Base-by-base conservation (phyloP, 495 filamentous ascomycete genomes). In the Aspergillus hancockii region DNA sequence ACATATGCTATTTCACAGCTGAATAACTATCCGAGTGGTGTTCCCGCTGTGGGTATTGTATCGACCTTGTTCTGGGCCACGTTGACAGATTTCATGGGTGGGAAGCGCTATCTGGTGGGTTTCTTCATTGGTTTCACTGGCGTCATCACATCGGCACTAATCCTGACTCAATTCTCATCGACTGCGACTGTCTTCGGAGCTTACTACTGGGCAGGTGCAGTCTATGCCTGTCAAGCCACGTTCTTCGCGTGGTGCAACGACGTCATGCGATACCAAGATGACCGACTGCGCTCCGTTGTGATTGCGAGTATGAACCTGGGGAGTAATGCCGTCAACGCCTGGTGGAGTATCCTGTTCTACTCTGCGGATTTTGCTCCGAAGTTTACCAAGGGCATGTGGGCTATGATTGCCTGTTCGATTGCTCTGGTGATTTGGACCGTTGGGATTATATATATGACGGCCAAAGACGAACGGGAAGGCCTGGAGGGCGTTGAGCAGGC, bases 341-440 rank as follows among this genome's bases (percentile, higher is more conserved):
- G 80, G 80, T 89, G 86, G 86, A 82, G 77, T 49, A 80, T 89
- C 25, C 52, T 89, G 16, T 88, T 89, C 65, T 89, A 88, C 59
- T 79, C 78, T 1, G 83, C 83, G 6, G 68, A 75, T 25, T 74
- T 80, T 66, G 85, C 85, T 45, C 85, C 85, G 14, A 75, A 76
- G 64, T 88, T 88, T 59, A 83, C 67, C 23, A 76, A 68, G 54
- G 81, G 83, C 4, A 85, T 84, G 81, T 85, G 79, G 73, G 80
- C 83, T 41, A 85, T 86, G 81, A 81, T 84, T 50, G 79, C 69
- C 6, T 76, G 73, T 16, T 83, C 77, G 32, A 74, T 83, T 58
- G 78, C 80, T 3, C 53, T 85, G 51, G 75, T 63, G 0, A 49
- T 80, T 0, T 84, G 82, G 82, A 83, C 81, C 14, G 78, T 62